Conservation (phyloP, 1,284 basidiomycete genomes). For the Marasmius tenuissimus region DNA sequence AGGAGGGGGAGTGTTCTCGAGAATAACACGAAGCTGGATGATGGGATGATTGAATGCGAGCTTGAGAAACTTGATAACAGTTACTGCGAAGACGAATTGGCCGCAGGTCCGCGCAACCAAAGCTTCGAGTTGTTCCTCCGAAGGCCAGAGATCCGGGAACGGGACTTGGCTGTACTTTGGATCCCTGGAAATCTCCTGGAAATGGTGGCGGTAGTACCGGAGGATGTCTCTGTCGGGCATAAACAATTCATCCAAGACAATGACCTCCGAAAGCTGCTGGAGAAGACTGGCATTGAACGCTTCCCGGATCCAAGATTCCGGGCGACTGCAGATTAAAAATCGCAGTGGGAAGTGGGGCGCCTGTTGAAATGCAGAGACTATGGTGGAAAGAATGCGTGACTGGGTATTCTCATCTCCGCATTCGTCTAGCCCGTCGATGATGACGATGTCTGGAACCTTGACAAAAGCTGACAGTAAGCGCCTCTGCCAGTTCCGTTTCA, state of each 20-base stretch:
- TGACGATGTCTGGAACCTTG: neutral
- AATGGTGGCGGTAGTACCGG: neutral
- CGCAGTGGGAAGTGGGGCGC: slow-evolving; percentile 16
- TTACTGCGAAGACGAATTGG: slow-evolving; percentile 25
- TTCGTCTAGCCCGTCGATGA: slow-evolving; percentile 7
- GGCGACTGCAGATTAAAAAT: slow-evolving; percentile 24
- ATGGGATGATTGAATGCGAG: slow-evolving; percentile 19
- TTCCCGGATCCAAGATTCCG: slow-evolving; percentile 24
- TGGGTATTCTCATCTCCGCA: neutral
- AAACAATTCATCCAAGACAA: neutral
- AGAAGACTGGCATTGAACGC: neutral
- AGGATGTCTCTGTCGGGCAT: neutral
- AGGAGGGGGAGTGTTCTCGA: neutral
- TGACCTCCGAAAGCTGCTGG: neutral
- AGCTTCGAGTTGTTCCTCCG: slow-evolving; percentile 12
- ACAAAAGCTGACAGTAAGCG: too few relatives aligned
- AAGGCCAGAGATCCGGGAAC: slow-evolving; percentile 18
- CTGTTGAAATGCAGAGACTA: neutral
- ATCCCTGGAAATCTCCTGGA: neutral
- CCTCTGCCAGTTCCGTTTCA: neutral
- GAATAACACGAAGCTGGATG: slow-evolving; percentile 20
- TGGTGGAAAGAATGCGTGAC: neutral
- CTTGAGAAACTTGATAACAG: slow-evolving; percentile 25
- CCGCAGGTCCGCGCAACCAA: slow-evolving; percentile 22
- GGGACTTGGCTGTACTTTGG: neutral